Percentiles rank a stretch among this genome's conserved stretches.
Evolutionary conservation across 139 green algal genomes (phyloP).

Genomic region (Picochlorum sp.): DNA sequence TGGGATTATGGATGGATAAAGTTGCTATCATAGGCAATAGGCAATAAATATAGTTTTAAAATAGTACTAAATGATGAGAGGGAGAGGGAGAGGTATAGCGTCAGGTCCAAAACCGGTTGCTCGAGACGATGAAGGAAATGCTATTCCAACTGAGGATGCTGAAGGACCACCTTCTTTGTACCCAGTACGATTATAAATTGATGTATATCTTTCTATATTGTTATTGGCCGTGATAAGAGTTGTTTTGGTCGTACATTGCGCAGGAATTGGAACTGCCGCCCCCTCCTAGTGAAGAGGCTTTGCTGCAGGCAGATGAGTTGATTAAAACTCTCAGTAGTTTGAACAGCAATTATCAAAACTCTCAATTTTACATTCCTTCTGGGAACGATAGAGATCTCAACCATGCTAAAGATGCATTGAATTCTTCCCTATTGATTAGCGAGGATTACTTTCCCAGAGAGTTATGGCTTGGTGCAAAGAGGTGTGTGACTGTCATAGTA

Average conservation of each 20-base stretch:
- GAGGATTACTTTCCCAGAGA: not conserved
- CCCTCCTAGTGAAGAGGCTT: not conserved
- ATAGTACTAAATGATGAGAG: slow-evolving; percentile 1
- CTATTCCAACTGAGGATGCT: not conserved
- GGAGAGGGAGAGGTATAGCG: not conserved
- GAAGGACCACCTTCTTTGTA: not conserved
- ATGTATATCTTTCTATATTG: too few relatives aligned
- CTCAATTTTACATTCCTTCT: not conserved
- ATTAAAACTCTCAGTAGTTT: not conserved
- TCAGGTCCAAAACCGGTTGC: not conserved
- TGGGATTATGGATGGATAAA: not conserved
- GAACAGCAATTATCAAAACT: not conserved
- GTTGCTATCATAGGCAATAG: not conserved
- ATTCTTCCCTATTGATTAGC: not conserved
- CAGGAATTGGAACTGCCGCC: not conserved
- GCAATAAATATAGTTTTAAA: not conserved
- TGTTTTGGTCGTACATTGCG: too few relatives aligned
- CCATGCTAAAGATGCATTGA: not conserved
- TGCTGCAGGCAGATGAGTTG: not conserved
- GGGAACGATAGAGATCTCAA: not conserved
- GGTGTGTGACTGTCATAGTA: too few relatives aligned
- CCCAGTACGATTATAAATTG: slow-evolving; percentile 1
- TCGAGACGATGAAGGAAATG: slow-evolving; percentile 4
- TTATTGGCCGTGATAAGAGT: too few relatives aligned
- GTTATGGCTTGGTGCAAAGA: too few relatives aligned